Conservation (phyloP, 2,329 filamentous ascomycete genomes). For the Colletotrichum nymphaeae region DNA sequence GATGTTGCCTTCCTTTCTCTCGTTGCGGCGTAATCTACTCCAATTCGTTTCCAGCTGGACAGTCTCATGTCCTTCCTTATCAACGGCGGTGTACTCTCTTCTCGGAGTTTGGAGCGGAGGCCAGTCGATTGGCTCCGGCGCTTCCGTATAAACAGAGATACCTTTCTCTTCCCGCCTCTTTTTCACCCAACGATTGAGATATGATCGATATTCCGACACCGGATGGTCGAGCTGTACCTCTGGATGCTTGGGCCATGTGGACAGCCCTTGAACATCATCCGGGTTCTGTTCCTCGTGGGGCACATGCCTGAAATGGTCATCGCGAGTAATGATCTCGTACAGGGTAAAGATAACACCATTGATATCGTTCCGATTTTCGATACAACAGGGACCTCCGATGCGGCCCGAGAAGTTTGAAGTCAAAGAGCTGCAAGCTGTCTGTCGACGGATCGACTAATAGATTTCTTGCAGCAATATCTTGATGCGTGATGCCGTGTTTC, state of each 20-base stretch:
- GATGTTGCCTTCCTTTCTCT: not conserved
- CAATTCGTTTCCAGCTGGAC: not conserved
- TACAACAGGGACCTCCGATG: constrained; percentile 28
- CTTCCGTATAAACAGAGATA: not conserved
- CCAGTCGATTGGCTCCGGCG: not conserved
- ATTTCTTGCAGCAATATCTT: constrained; percentile 52
- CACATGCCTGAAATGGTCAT: not conserved
- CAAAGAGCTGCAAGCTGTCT: constrained; percentile 48
- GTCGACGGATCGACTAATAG: constrained; percentile 48
- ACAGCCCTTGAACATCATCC: not conserved
- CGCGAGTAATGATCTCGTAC: not conserved
- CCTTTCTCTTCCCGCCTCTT: not conserved
- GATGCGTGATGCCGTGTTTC: constrained; percentile 49
- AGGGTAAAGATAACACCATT: not conserved
- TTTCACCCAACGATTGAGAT: not conserved
- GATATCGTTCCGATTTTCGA: not conserved
- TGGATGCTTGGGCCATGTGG: not conserved
- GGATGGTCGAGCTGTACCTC: not conserved
- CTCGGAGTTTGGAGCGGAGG: not conserved
- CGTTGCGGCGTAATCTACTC: not conserved
- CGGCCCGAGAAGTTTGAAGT: constrained; percentile 47
- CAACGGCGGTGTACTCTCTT: not conserved
- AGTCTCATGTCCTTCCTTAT: not conserved
- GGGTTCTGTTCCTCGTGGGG: not conserved
- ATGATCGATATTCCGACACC: not conserved